Base-by-base conservation (phyloP, 2,329 filamentous ascomycete species). In the Acephala macrosclerotiorum region DNA sequence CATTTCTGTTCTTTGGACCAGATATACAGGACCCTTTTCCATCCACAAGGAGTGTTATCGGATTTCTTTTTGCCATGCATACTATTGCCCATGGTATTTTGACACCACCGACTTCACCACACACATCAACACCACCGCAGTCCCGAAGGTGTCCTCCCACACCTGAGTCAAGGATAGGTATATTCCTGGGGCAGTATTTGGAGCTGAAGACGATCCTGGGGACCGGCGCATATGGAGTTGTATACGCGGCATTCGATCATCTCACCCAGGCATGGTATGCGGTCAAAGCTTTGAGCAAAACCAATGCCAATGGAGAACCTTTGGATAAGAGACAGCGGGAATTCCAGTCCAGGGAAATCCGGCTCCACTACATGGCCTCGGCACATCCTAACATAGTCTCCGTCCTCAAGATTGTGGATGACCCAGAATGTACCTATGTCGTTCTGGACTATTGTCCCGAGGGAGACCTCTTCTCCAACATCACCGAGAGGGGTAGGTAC, bases 371-470 rank as follows among this genome's bases (percentile, higher is more conserved):
- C 80, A 82, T 89, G 79, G 96, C 94, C 65, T 96, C 93, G 72
- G 89, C 89, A 68, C 96, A 99, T 78, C 89, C 90, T 75, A 97
- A 97, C 79, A 92, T 99, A 70, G 94, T 98, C 68, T 96, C 94
- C 73, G 88, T 99, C 84, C 85, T 93, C 73, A 94, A 96, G 84
- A 97, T 98, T 76, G 88, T 98, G 83, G 93, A 97, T 80, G 91
- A 92, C 75, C 84, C 87, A 67, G 94, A 97, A 79, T 97, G 94
- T 85, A 96, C 94, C 70, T 98, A 93, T 80, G 95, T 98, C 74
- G 91, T 99, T 71, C 87, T 99, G 78, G 96, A 99, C 80, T 98
- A 94, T 80, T 98, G 95, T 82, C 93, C 94, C 7, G 96, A 98
- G 79, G 96, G 96, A 76, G 96, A 99, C 78, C 82, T 99, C 70